phyloP scores from a whole-genome alignment of 108 stramenopile species.

The Fistulifera pelliculosa region DNA sequence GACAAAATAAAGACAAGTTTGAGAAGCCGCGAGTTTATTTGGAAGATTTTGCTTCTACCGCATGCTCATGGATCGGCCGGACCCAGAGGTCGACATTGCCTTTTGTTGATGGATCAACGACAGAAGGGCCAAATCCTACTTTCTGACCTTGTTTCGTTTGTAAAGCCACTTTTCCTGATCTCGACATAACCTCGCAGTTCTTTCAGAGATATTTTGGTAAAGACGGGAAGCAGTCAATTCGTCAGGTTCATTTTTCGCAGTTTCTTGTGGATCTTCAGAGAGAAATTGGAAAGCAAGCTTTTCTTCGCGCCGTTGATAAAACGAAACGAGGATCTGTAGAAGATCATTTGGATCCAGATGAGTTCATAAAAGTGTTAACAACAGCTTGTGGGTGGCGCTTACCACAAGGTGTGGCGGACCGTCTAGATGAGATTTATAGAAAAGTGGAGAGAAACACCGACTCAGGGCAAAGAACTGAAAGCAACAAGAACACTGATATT shows the following conservation, averaged over 20 bases:
- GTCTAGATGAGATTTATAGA: constrained; percentile 19
- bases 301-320: constrained; percentile 16
- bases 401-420: constrained; percentile 23
- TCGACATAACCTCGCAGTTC: constrained; percentile 38
- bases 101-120: constrained; percentile 34
- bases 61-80: constrained; percentile 42
- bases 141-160: constrained; percentile 20
- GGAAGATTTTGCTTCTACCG: constrained; percentile 41
- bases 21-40: constrained; percentile 18
- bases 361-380: constrained; percentile 31
- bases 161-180: constrained; percentile 8
- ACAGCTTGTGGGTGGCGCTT: constrained; percentile 33
- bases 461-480: not conserved
- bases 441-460: constrained; percentile 2
- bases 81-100: constrained; percentile 48
- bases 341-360: constrained; percentile 15
- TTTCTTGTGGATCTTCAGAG: constrained; percentile 41
- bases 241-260: constrained; percentile 32
- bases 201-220: constrained; percentile 35
- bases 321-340: constrained; percentile 4
- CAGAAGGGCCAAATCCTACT: constrained; percentile 16
- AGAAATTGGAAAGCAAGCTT: constrained; percentile 45
- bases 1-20: constrained; percentile 6
- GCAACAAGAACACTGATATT: not conserved
- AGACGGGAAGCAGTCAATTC: constrained; percentile 19